These are phyloP conservation scores for Hansfordia pulvinata DNA, from an alignment of 2,329 filamentous ascomycete genomes.

Conservation along the genomic window DNA sequence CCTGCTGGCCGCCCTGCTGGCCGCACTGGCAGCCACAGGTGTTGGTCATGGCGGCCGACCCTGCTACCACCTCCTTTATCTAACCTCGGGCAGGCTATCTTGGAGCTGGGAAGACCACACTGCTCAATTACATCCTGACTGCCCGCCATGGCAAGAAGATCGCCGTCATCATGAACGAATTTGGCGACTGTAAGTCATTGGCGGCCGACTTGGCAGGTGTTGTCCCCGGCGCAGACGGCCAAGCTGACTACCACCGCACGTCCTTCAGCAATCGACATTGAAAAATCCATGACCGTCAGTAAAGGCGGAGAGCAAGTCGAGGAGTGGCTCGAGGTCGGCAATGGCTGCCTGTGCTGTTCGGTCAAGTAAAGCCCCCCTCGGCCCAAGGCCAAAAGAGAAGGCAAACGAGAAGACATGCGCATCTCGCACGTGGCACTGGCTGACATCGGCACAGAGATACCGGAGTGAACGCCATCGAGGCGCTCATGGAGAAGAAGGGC, in stretches of 20 bases:
- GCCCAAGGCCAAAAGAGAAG: neutral
- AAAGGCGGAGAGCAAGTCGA: constrained; percentile 71
- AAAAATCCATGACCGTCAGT: constrained; percentile 87
- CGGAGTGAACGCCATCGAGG: constrained; percentile 89
- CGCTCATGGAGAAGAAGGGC: constrained; percentile 85
- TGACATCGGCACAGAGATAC: constrained; percentile 49
- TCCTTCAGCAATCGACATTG: constrained; percentile 91
- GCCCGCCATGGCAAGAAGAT: constrained; percentile 96
- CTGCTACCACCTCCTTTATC: constrained; percentile 2
- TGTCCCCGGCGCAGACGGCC: too few relatives aligned
- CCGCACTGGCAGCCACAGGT: too few relatives aligned
- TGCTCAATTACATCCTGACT: constrained; percentile 91
- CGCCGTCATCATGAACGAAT: constrained; percentile 93
- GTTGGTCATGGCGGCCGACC: neutral
- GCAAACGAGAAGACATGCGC: too few relatives aligned
- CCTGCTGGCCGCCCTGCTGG: too few relatives aligned
- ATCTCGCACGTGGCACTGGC: too few relatives aligned
- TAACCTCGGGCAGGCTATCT: constrained; percentile 56
- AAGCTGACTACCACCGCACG: neutral
- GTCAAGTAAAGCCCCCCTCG: constrained; percentile 52
- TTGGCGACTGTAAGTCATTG: constrained; percentile 56
- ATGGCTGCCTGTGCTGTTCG: constrained; percentile 95
- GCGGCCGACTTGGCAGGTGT: constrained; percentile 1
- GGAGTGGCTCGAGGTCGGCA: constrained; percentile 92
- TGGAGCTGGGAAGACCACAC: constrained; percentile 87